These are phyloP conservation scores for Bolboschoenoplectus hybrid DNA, from an alignment of 202 grass and related monocot species.

Conservation along the genomic window DNA sequence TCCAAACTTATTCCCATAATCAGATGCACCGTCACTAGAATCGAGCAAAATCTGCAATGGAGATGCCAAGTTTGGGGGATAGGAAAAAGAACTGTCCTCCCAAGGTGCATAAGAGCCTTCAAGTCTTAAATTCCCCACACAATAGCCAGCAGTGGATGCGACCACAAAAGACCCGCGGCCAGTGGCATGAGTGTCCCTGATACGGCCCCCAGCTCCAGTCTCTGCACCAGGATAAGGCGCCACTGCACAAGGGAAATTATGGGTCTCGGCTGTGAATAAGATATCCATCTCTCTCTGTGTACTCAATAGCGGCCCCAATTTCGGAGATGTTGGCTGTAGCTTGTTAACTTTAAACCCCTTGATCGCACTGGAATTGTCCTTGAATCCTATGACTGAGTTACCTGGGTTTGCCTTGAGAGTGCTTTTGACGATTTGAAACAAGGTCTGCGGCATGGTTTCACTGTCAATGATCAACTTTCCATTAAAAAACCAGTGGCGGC, in stretches of 20 bases:
- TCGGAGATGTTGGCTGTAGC: conserved; percentile 55
- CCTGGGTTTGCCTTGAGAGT: conserved; percentile 78
- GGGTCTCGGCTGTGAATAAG: conserved; percentile 92
- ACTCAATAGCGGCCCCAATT: conserved; percentile 56
- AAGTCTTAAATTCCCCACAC: conserved; percentile 84
- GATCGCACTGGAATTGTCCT: conserved; percentile 93
- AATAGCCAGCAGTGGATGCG: conserved; percentile 86
- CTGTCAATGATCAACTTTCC: conserved; percentile 83
- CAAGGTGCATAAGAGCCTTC: conserved; percentile 70
- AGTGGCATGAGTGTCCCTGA: conserved; percentile 95
- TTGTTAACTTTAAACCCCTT: conserved; percentile 77
- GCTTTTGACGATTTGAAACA: conserved; percentile 90
- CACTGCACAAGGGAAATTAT: conserved; percentile 98
- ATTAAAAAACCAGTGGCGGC: conserved; percentile 95
- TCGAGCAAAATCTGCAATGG: conserved; percentile 81
- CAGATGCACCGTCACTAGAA: conserved; percentile 86
- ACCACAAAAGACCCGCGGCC: conserved; percentile 84
- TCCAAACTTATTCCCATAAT: conserved; percentile 97
- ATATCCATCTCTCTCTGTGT: conserved; percentile 70
- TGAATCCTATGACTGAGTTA: conserved; percentile 95
- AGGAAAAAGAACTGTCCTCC: conserved; percentile 85
- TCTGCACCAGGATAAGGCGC: conserved; percentile 90
- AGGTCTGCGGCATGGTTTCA: conserved; percentile 68
- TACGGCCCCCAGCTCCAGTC: conserved; percentile 84
- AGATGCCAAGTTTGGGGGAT: conserved; percentile 75